These are phyloP conservation scores for Aspergillus ibericus DNA, from an alignment of 2,329 filamentous ascomycete species.

Conservation along the genomic window DNA sequence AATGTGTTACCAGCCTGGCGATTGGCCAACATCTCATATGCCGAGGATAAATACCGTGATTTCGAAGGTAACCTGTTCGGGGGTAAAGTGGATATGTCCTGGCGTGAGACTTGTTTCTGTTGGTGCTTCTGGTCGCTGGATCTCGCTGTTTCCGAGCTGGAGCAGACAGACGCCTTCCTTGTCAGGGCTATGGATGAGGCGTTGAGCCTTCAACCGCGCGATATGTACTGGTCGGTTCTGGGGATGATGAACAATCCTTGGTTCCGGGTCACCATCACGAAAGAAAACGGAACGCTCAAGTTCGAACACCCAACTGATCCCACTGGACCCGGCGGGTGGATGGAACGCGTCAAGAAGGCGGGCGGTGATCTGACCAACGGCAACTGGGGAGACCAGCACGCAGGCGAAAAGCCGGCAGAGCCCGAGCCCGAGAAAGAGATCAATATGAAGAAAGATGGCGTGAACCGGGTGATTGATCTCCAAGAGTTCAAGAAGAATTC, in stretches of 20 bases:
- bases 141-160: slow-evolving; percentile 63
- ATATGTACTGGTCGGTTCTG: slow-evolving; percentile 94
- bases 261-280: slow-evolving; percentile 77
- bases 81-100: slow-evolving; percentile 75
- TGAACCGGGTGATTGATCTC: slow-evolving; percentile 64
- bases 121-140: slow-evolving; percentile 90
- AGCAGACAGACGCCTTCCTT: slow-evolving; percentile 68
- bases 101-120: slow-evolving; percentile 79
- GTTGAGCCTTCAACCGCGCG: slow-evolving; percentile 80
- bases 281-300: slow-evolving; percentile 62
- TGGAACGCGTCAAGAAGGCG: slow-evolving; percentile 82
- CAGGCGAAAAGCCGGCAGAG: slow-evolving; percentile 47
- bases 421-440: slow-evolving; percentile 64
- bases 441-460: slow-evolving; percentile 70
- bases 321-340: slow-evolving; percentile 80
- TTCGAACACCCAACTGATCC: slow-evolving; percentile 92
- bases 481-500: slow-evolving; percentile 71
- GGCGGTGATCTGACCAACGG: slow-evolving; percentile 80
- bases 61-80: slow-evolving; percentile 67
- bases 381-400: slow-evolving; percentile 75
- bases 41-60: slow-evolving; percentile 79
- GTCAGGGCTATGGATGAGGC: slow-evolving; percentile 87
- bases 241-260: slow-evolving; percentile 99
- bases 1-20: slow-evolving; percentile 58
- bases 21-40: slow-evolving; percentile 74